These are phyloP conservation scores for Flaveria trinervia DNA, from an alignment of 129 eudicot species.

Conservation along the genomic window DNA sequence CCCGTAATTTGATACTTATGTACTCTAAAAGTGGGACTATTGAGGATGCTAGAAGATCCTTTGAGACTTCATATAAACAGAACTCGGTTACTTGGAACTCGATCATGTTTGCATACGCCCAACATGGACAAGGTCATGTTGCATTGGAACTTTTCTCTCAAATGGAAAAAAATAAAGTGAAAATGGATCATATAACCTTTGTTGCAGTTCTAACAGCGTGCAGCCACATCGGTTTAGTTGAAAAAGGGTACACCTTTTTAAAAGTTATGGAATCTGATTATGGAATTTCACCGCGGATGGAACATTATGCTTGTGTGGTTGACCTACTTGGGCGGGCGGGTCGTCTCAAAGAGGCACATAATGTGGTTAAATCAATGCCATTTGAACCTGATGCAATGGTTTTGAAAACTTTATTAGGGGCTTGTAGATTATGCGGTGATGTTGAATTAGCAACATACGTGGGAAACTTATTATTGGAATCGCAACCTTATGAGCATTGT, in stretches of 20 bases:
- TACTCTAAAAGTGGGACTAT: constrained; percentile 85
- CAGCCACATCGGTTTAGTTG: constrained; percentile 81
- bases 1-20: constrained; percentile 78
- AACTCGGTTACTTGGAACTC: constrained; percentile 88
- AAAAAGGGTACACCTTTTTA: constrained; percentile 59
- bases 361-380: constrained; percentile 62
- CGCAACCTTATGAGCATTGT: constrained; percentile 78
- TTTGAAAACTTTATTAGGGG: constrained; percentile 82
- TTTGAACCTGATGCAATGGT: constrained; percentile 87
- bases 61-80: constrained; percentile 53
- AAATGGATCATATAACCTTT: constrained; percentile 81
- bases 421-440: constrained; percentile 86
- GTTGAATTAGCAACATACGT: constrained; percentile 63
- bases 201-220: constrained; percentile 92
- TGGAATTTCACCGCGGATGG: constrained; percentile 75
- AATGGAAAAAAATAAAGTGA: constrained; percentile 57
- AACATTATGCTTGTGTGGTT: constrained; percentile 88
- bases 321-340: constrained; percentile 85
- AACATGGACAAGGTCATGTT: constrained; percentile 72
- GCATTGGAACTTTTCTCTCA: constrained; percentile 65
- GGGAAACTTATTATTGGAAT: constrained; percentile 52
- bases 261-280: constrained; percentile 67
- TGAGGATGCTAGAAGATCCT: constrained; percentile 70
- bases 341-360: constrained; percentile 59
- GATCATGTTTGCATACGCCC: constrained; percentile 83